Conservation (phyloP, 306 rosid species). For the Prunus dulcis region DNA sequence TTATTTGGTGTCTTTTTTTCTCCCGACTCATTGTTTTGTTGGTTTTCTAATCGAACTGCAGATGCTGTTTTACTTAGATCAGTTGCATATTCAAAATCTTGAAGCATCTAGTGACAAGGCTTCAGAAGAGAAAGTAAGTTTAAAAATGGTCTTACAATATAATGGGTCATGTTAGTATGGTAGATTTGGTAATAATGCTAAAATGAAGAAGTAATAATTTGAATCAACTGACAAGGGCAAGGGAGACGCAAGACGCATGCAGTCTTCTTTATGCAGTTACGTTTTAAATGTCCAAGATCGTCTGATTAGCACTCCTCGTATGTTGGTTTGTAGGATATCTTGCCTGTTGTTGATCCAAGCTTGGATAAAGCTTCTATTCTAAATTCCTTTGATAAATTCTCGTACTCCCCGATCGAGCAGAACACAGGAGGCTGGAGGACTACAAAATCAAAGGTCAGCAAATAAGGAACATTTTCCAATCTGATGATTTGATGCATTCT, state of each 20-base stretch:
- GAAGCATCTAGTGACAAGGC: slow-evolving; percentile 40
- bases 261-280: neutral
- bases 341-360: slow-evolving; percentile 30
- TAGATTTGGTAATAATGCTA: neutral
- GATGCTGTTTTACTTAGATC: slow-evolving; percentile 63
- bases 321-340: slow-evolving; percentile 37
- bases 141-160: slow-evolving; percentile 9
- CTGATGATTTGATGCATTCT: slow-evolving; percentile 16
- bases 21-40: slow-evolving; percentile 2
- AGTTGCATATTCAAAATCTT: slow-evolving; percentile 51
- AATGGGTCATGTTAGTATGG: slow-evolving; percentile 1
- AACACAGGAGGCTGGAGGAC: slow-evolving; percentile 56
- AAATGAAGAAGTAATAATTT: neutral
- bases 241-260: neutral
- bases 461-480: neutral
- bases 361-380: slow-evolving; percentile 25
- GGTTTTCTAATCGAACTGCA: slow-evolving; percentile 22
- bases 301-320: neutral
- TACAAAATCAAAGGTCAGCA: slow-evolving; percentile 61
- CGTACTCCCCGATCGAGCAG: slow-evolving; percentile 34
- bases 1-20: too few relatives aligned
- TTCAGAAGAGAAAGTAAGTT: slow-evolving; percentile 51
- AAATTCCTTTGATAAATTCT: slow-evolving; percentile 53
- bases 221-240: neutral
- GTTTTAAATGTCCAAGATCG: neutral